These are phyloP conservation scores for Sporothrix pallida DNA, from an alignment of 2,329 filamentous ascomycete species.

Conservation along the genomic window DNA sequence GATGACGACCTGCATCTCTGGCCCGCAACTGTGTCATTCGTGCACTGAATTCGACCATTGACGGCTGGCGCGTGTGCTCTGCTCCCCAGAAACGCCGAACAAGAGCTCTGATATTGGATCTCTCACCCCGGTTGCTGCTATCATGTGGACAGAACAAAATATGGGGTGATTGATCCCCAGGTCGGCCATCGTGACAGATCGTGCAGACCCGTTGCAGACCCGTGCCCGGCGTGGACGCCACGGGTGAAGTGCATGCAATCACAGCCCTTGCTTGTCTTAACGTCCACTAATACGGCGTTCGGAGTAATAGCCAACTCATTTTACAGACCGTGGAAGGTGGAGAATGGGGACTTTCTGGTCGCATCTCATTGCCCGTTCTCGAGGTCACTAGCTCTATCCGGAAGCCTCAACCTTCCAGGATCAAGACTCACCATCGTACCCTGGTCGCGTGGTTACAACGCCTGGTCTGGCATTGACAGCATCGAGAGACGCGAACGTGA, in stretches of 20 bases:
- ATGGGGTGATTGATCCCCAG: conserved; percentile 14
- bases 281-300: conserved; percentile 22
- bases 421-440: conserved; percentile 14
- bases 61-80: background rate
- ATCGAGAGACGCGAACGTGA: background rate
- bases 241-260: background rate
- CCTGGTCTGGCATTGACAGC: background rate
- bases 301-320: conserved; percentile 22
- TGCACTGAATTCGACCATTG: background rate
- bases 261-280: conserved; percentile 9
- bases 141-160: conserved; percentile 27
- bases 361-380: conserved; percentile 28
- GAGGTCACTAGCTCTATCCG: conserved; percentile 30
- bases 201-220: conserved; percentile 28
- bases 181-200: conserved; percentile 28
- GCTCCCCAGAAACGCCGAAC: background rate
- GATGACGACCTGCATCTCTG: background rate
- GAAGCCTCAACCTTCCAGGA: conserved; percentile 25
- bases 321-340: conserved; percentile 27
- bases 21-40: conserved; percentile 17
- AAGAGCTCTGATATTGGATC: background rate
- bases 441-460: conserved; percentile 11
- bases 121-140: background rate
- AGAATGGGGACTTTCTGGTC: conserved; percentile 31
- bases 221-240: conserved; percentile 17